phyloP scores from a whole-genome alignment of 2,329 filamentous ascomycete species.

The Beauveria rudraprayagi region DNA sequence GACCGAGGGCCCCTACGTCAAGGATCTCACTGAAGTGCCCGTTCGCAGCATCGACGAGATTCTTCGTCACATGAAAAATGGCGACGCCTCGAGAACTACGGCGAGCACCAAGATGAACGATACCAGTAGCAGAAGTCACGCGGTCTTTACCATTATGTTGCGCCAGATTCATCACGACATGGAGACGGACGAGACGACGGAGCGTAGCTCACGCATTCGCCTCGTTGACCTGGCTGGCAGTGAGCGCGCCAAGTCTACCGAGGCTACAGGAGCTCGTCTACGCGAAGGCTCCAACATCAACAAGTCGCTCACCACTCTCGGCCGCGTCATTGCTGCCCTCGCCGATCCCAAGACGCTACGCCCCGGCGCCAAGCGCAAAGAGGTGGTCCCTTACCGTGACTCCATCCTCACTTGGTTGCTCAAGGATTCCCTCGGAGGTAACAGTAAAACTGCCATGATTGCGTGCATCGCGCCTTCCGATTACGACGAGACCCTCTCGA shows the following conservation, averaged over 20 bases:
- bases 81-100: constrained; percentile 78
- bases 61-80: constrained; percentile 80
- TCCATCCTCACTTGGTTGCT: constrained; percentile 78
- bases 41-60: constrained; percentile 84
- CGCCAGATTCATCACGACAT: constrained; percentile 98
- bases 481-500: constrained; percentile 95
- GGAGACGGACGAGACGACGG: constrained; percentile 94
- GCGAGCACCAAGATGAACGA: constrained; percentile 99
- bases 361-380: constrained; percentile 45
- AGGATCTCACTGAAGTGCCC: constrained; percentile 88
- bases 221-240: constrained; percentile 92
- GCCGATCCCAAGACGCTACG: constrained; percentile 57
- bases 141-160: constrained; percentile 95
- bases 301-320: constrained; percentile 92
- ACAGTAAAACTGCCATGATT: constrained; percentile 99
- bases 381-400: constrained; percentile 84
- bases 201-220: constrained; percentile 86
- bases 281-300: constrained; percentile 98
- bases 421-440: constrained; percentile 91
- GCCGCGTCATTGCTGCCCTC: constrained; percentile 88
- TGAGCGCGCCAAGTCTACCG: constrained; percentile 89
- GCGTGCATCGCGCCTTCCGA: constrained; percentile 92
- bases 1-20: constrained; percentile 91
- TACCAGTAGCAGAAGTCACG: constrained; percentile 90
- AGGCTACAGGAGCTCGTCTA: constrained; percentile 83